These are phyloP conservation scores for Phytophthora rubi DNA, from an alignment of 352 stramenopile genomes.

Conservation along the genomic window DNA sequence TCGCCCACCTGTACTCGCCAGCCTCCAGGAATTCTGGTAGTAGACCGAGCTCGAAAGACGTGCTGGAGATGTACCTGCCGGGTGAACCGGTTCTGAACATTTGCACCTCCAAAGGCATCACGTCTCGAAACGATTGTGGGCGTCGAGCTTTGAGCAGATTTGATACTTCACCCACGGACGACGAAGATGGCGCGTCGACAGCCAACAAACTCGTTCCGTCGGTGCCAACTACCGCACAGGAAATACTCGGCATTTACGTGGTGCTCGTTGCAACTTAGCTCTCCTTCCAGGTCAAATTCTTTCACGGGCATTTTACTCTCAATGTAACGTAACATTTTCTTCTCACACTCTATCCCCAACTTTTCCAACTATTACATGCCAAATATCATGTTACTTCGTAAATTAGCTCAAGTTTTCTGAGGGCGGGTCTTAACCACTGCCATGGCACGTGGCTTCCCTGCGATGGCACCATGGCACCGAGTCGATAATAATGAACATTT, in stretches of 20 bases:
- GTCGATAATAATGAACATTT: no score
- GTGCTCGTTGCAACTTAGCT: no score
- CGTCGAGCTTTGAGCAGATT: neutral
- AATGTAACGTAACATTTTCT: no score
- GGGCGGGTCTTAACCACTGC: no score
- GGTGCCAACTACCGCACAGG: constrained; percentile 1
- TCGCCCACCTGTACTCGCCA: neutral
- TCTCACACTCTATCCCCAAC: no score
- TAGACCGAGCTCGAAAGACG: constrained; percentile 1
- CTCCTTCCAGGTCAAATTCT: no score
- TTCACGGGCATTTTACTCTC: no score
- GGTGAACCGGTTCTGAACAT: neutral
- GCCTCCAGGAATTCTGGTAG: neutral
- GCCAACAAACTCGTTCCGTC: neutral
- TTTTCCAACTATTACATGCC: no score
- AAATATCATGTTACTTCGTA: no score
- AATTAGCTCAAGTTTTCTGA: no score
- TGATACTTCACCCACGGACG: neutral
- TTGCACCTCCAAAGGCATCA: neutral
- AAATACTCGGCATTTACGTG: neutral
- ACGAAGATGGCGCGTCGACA: neutral
- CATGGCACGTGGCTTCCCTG: no score
- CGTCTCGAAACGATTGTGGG: constrained; percentile 1
- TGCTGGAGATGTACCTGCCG: neutral
- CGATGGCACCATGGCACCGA: no score